phyloP scores from a whole-genome alignment of 2,329 filamentous ascomycete genomes.

The Alternaria burnsii region DNA sequence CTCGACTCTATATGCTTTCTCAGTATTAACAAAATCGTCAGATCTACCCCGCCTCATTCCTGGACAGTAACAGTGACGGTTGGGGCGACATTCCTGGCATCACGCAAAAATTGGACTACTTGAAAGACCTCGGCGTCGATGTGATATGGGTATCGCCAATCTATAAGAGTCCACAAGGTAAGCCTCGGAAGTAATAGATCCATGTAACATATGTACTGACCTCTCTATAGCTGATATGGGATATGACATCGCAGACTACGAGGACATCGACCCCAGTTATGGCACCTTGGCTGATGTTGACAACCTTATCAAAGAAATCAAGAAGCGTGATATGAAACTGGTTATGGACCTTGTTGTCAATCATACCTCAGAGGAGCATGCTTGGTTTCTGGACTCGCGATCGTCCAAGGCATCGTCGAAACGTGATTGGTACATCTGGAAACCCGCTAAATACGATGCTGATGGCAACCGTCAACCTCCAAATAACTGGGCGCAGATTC shows the following conservation, averaged over 20 bases:
- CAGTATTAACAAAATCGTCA: constrained; percentile 23
- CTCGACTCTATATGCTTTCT: not conserved
- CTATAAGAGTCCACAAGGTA: constrained; percentile 54
- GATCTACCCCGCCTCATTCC: constrained; percentile 68
- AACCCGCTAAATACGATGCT: constrained; percentile 54
- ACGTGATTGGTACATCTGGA: constrained; percentile 66
- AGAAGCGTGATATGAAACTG: constrained; percentile 50
- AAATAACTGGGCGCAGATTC: constrained; percentile 74
- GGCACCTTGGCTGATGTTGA: constrained; percentile 52
- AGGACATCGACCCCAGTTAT: constrained; percentile 51
- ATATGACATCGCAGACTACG: constrained; percentile 54
- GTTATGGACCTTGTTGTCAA: constrained; percentile 55
- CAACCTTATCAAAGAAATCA: constrained; percentile 47
- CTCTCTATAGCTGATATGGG: constrained; percentile 48
- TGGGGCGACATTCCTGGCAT: constrained; percentile 66
- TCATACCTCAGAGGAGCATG: constrained; percentile 56
- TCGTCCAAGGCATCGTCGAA: constrained; percentile 58
- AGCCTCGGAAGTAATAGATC: not conserved
- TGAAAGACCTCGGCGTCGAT: constrained; percentile 58
- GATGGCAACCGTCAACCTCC: constrained; percentile 72
- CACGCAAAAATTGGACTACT: constrained; percentile 64
- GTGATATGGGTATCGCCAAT: constrained; percentile 54
- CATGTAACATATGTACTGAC: not conserved
- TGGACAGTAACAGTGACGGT: constrained; percentile 65
- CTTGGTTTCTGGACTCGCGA: constrained; percentile 66